Base-by-base conservation (phyloP, 176 grass and related monocot species). In the Olyra latifolia region DNA sequence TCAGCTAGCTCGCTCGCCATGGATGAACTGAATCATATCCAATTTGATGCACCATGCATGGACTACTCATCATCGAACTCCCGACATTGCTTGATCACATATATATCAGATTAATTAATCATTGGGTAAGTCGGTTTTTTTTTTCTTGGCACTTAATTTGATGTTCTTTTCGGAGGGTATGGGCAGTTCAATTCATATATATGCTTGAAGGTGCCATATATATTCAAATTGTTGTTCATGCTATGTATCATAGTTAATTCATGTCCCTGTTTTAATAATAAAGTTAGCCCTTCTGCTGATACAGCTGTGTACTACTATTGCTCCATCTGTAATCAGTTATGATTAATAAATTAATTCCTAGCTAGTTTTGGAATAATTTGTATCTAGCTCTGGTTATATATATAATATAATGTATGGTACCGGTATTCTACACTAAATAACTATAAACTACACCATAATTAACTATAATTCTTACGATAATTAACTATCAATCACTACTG, bases 191-290 rank as follows among this genome's bases (percentile, higher is more conserved):
- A 42, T 84, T 65, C 70, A 66, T 76, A 69, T 82, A 81, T 81
- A 59, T 42, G 47, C 17, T 61, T 67, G 29, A 86, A 86, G 35
- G 25, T 73, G 38, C 60, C 41, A 45, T 74, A 59, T 75, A 72
- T 79, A 35, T 35, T 35, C 32, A 69, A 74, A 24, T 54, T 81
- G 5, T 38, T 76, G 62, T 71, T 80, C 27, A 71, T 81, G 82
- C 63, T 65, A 81, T 50, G 65, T 85, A 76, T 78, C 57, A 89
- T 81, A 85, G 71, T 64, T 45, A 40, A 62, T 84, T 69, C 63
- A 76, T 76, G 20, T 63, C 43, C 3, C 41, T 78, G 11, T 19
- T 70, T 68, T 82, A 73, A 50, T 81, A 72, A 61, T 49, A 35
- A 72, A 48, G 24, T 16, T 47, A 22, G 19, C 28, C 20, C 20